phyloP scores from a whole-genome alignment of 1,284 basidiomycete genomes.

The Neolentinus lepideus region DNA sequence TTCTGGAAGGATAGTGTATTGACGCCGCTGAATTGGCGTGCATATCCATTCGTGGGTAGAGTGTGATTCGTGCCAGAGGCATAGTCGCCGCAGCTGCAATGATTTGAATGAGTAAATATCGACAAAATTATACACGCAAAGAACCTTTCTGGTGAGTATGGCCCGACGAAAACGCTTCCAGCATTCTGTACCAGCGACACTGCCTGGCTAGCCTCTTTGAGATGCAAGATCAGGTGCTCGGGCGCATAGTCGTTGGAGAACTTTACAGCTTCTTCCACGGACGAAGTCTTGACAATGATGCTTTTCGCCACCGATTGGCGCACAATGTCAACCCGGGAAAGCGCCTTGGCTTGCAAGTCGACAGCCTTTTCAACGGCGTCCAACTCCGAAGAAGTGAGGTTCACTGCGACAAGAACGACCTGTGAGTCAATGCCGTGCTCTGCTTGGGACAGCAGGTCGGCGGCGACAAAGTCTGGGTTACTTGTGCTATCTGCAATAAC shows the following conservation, averaged over 20 bases:
- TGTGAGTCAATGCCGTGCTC: slow-evolving; percentile 98
- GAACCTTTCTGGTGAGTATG: slow-evolving; percentile 91
- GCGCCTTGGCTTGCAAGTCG: slow-evolving; percentile 80
- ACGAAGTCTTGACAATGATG: slow-evolving; percentile 74
- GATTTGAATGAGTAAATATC: neutral
- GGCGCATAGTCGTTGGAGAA: slow-evolving; percentile 99
- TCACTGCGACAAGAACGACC: slow-evolving; percentile 86
- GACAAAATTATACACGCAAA: slow-evolving; percentile 12
- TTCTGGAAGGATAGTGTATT: slow-evolving; percentile 98
- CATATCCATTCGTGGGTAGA: slow-evolving; percentile 91
- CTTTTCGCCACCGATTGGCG: slow-evolving; percentile 89
- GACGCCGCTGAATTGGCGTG: slow-evolving; percentile 96
- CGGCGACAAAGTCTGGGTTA: slow-evolving; percentile 89
- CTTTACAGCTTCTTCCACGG: slow-evolving; percentile 69
- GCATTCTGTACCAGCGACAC: slow-evolving; percentile 80
- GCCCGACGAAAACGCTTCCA: slow-evolving; percentile 94
- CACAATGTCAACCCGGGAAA: slow-evolving; percentile 88
- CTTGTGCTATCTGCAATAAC: slow-evolving; percentile 89
- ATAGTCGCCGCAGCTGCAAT: slow-evolving; percentile 90
- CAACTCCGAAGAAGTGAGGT: slow-evolving; percentile 58
- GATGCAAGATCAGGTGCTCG: slow-evolving; percentile 91
- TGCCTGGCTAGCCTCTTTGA: slow-evolving; percentile 62
- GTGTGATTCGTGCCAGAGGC: slow-evolving; percentile 99
- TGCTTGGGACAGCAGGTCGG: slow-evolving; percentile 95
- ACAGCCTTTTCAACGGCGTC: slow-evolving; percentile 80